Evolutionary conservation across 1,139 yeast genomes (phyloP).

Genomic region (Kurtzmaniella quercitrusa): DNA sequence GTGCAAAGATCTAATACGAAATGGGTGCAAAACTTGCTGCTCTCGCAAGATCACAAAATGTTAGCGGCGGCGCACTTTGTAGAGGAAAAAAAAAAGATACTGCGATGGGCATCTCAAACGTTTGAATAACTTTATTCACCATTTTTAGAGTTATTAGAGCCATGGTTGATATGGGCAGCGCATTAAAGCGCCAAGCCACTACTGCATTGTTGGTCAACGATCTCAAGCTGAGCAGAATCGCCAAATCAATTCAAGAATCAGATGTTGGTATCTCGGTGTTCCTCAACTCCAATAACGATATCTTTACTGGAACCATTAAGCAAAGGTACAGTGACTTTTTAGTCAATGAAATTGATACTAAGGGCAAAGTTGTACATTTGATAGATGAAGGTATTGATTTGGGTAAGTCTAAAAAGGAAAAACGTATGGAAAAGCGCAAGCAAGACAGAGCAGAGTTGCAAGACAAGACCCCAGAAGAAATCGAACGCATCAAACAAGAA

Average conservation of each 20-base stretch:
- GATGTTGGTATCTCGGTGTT: slow-evolving; percentile 86
- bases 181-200: slow-evolving; percentile 2
- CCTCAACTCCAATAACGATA: slow-evolving; percentile 48
- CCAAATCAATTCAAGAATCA: slow-evolving; percentile 36
- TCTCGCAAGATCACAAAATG: not conserved
- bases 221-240: slow-evolving; percentile 9
- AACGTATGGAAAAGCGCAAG: slow-evolving; percentile 43
- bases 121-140: not conserved
- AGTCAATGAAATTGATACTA: slow-evolving; percentile 76
- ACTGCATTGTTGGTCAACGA: slow-evolving; percentile 1
- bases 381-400: slow-evolving; percentile 65
- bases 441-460: slow-evolving; percentile 34
- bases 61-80: not conserved
- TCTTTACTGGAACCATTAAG: slow-evolving; percentile 77
- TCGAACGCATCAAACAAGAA: slow-evolving; percentile 28
- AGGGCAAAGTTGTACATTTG: slow-evolving; percentile 72
- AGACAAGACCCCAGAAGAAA: slow-evolving; percentile 33
- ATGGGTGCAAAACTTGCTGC: not conserved
- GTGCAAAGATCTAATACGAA: not conserved
- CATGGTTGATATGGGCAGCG: not conserved
- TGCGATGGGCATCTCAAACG: not conserved
- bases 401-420: slow-evolving; percentile 49
- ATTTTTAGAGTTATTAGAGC: not conserved
- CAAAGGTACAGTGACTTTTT: slow-evolving; percentile 92
- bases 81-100: not conserved